Percentiles rank a stretch among this genome's conserved stretches.
Conservation (phyloP, 2,329 filamentous ascomycete genomes). For the Epichloe sp. region DNA sequence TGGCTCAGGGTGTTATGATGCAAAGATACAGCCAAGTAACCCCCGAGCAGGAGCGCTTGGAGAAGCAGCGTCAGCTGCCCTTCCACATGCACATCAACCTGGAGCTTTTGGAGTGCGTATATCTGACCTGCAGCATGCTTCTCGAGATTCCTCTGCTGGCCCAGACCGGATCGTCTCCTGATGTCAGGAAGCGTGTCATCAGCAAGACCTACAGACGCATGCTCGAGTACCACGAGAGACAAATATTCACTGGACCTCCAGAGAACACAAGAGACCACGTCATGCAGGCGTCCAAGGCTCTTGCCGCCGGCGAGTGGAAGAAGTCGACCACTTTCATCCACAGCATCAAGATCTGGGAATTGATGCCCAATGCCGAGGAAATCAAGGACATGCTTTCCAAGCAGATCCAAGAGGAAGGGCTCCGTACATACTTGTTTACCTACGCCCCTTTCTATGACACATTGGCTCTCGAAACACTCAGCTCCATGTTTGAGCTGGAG, state of each 20-base stretch:
- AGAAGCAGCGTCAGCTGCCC: slow-evolving; percentile 92
- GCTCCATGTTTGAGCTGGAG: slow-evolving; percentile 90
- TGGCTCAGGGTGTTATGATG: slow-evolving; percentile 96
- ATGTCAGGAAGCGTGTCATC: slow-evolving; percentile 94
- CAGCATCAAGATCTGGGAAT: slow-evolving; percentile 98
- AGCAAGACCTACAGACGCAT: slow-evolving; percentile 99
- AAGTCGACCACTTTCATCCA: slow-evolving; percentile 88
- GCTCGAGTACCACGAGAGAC: slow-evolving; percentile 98
- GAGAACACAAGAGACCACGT: slow-evolving; percentile 99
- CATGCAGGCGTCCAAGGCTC: slow-evolving; percentile 96
- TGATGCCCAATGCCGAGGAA: slow-evolving; percentile 83
- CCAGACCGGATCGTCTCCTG: slow-evolving; percentile 90
- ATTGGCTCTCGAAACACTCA: slow-evolving; percentile 70
- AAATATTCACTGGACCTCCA: slow-evolving; percentile 98
- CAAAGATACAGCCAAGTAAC: slow-evolving; percentile 94
- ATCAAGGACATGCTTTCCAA: slow-evolving; percentile 96
- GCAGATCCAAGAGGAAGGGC: slow-evolving; percentile 97
- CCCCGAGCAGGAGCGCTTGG: slow-evolving; percentile 86
- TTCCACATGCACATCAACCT: slow-evolving; percentile 99
- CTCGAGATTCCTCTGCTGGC: slow-evolving; percentile 94
- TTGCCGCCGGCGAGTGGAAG: slow-evolving; percentile 97
- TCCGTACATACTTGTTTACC: slow-evolving; percentile 97
- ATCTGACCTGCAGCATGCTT: slow-evolving; percentile 98
- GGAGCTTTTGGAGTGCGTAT: slow-evolving; percentile 93
- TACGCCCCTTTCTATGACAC: slow-evolving; percentile 99